Base-by-base conservation (phyloP, 1,284 basidiomycete genomes). In the Golubevia sp. region DNA sequence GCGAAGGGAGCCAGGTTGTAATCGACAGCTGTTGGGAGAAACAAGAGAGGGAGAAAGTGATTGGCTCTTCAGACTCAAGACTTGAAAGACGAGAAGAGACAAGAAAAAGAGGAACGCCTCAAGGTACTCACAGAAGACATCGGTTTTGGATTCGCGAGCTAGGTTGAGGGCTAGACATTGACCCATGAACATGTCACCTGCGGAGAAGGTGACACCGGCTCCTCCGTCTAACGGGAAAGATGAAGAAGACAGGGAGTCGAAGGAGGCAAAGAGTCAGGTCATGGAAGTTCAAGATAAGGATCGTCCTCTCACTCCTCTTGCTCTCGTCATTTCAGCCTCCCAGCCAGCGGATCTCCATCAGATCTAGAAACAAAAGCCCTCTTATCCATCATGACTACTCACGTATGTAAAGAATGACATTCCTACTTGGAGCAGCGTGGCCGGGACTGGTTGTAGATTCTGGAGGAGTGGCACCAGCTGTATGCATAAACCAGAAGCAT, bases 391-490 rank as follows among this genome's bases (percentile, higher is more conserved):
- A 24, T 23, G 8, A 18, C 11, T 25, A 60, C 58, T 51, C 60
- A 61, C 56, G 77, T 73, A 80, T 78, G 71, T 77, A 82, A 56
- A 78, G 68, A n/a, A 79, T 49, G 34, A 82, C 78, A 2, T 69
- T 70, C 2, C 68, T 48, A 27, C 30, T 65, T 26, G 60, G 67
- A 24, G 21, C 48, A 7, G 11, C 20, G 21, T 54, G 49, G 59
- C 68, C 66, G 68, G 64, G 53, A 54, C 23, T 24, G 23, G 68
- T 20, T 8, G 59, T 56, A 15, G 67, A 68, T 59, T 69, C 63
- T 2, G 66, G 62, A 1, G 73, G 73, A 49, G 66, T 60, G 2
- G 63, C 21, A 27, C 66, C 61, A n/a, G 64, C 61, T 51, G 68
- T 64, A 62, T 71, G 67, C 56, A 78, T 77, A 67, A 77, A 82